Evolutionary conservation across 1,284 basidiomycete species (phyloP).

Genomic region (Apiotrichum sp.): DNA sequence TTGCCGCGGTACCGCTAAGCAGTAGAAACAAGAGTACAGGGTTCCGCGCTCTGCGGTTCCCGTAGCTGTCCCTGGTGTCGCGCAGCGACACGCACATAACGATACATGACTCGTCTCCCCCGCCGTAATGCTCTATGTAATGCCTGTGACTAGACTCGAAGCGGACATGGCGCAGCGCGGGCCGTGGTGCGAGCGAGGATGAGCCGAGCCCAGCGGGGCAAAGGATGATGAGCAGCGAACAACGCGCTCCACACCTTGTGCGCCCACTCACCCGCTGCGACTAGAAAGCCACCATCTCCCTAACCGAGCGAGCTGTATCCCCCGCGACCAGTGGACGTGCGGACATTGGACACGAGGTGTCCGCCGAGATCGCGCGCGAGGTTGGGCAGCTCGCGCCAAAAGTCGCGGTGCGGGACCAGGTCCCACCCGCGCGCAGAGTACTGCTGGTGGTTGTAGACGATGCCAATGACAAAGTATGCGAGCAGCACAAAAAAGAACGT

Average conservation of each 20-base stretch:
- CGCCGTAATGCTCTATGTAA: constrained; percentile 2
- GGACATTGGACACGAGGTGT: constrained; percentile 36
- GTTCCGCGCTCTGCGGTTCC: too few relatives aligned
- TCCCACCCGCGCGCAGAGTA: constrained; percentile 47
- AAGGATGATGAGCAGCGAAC: too few relatives aligned
- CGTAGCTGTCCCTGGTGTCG: background rate
- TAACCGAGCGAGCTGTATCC: constrained; percentile 41
- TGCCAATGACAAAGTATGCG: constrained; percentile 43
- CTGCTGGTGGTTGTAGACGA: constrained; percentile 47
- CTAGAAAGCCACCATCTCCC: background rate
- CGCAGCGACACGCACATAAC: background rate
- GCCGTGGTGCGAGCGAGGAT: background rate
- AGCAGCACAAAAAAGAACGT: constrained; percentile 22
- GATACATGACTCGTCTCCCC: background rate
- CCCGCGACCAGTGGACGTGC: constrained; percentile 28
- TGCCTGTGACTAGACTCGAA: background rate
- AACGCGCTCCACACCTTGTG: too few relatives aligned
- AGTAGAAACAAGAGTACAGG: background rate
- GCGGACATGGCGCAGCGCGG: background rate
- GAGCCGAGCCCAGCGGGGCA: too few relatives aligned
- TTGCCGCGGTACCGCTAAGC: background rate
- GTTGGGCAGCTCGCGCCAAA: constrained; percentile 46
- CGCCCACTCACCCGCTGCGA: too few relatives aligned
- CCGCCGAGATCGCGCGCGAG: constrained; percentile 37
- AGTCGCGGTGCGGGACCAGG: constrained; percentile 47